These are phyloP conservation scores for Asterochloris sp. DNA, from an alignment of 139 green algal species.

Conservation along the genomic window DNA sequence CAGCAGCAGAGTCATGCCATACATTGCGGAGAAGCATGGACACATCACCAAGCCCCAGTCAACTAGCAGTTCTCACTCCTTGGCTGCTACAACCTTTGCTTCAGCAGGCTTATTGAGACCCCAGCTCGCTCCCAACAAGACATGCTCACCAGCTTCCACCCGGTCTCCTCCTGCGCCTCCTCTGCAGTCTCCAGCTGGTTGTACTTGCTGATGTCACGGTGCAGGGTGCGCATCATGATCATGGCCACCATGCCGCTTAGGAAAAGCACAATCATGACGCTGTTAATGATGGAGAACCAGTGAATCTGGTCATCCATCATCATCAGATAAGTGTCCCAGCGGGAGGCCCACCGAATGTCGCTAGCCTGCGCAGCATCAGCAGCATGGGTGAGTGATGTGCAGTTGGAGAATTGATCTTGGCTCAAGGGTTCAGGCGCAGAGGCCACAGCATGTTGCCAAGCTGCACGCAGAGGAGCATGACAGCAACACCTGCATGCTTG, in stretches of 20 bases:
- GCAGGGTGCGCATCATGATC: constrained; percentile 97
- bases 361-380: constrained; percentile 38
- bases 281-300: constrained; percentile 99
- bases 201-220: constrained; percentile 95
- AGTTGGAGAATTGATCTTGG: no score
- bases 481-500: no score
- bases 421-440: no score
- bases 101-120: no score
- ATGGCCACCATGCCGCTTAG: constrained; percentile 97
- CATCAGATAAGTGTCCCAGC: constrained; percentile 98
- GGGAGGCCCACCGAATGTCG: constrained; percentile 92
- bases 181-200: constrained; percentile 94
- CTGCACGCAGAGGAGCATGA: no score
- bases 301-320: constrained; percentile 97
- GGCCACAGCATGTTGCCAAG: no score
- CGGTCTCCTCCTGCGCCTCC: constrained; percentile 93
- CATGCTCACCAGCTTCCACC: constrained; percentile 88
- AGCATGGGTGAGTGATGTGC: not conserved
- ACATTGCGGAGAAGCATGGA: no score
- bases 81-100: no score
- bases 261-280: constrained; percentile 99
- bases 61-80: no score
- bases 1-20: no score
- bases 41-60: no score
- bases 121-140: no score